Conservation (phyloP, 805 yeast species). For the Nakazawaea ishiwadae region DNA sequence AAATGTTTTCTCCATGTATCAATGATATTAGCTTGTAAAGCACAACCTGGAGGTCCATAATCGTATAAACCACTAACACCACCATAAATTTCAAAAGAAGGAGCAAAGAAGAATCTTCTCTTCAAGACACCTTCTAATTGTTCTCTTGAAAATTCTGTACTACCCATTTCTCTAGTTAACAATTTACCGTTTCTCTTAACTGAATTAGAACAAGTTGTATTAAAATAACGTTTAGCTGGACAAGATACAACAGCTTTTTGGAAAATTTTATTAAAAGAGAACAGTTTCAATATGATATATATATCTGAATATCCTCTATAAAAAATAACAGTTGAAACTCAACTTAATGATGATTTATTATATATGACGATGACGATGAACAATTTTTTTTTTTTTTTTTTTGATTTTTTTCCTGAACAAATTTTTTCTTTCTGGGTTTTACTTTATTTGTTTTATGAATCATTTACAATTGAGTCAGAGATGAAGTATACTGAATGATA, state of each 20-base stretch:
- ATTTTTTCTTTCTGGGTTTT: too few species aligned
- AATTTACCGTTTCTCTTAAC: conserved; percentile 68
- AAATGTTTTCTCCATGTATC: conserved; percentile 98
- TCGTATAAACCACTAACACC: conserved; percentile 98
- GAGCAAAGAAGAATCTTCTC: conserved; percentile 96
- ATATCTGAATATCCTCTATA: neutral
- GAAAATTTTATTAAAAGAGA: neutral
- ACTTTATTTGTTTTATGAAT: too few species aligned
- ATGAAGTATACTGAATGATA: too few species aligned
- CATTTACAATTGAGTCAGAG: neutral
- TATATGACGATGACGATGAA: neutral
- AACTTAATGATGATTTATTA: too few species aligned
- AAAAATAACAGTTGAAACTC: too few species aligned
- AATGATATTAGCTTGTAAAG: conserved; percentile 91
- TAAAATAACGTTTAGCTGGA: conserved; percentile 90
- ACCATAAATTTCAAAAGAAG: conserved; percentile 95
- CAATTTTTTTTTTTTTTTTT: too few species aligned
- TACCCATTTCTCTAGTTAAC: conserved; percentile 10
- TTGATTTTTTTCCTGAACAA: neutral
- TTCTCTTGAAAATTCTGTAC: conserved; percentile 69
- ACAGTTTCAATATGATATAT: neutral
- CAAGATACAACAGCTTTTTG: conserved; percentile 47
- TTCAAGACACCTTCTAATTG: conserved; percentile 84
- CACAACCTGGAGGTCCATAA: conserved; percentile 99
- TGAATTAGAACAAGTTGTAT: conserved; percentile 89